A percentile compares a stretch with the other conserved stretches of the same genome.
Evolutionary conservation across 306 rosid genomes (phyloP).

Genomic region (Citrullus mucosospermus): DNA sequence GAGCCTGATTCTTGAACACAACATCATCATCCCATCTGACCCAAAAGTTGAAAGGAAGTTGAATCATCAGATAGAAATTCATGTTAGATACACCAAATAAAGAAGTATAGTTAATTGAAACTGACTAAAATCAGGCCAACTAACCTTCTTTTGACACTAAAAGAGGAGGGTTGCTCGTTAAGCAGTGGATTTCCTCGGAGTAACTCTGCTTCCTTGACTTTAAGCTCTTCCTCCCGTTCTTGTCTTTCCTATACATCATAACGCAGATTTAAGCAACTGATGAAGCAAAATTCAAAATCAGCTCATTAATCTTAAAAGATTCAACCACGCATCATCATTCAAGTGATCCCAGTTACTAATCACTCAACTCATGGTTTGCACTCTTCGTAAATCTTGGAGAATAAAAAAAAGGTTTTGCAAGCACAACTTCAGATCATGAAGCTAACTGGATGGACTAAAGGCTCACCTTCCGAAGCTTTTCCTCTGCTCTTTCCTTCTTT

Average conservation of each 20-base stretch:
- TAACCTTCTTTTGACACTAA: constrained; percentile 74
- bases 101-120: not conserved
- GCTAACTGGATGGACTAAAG: not conserved
- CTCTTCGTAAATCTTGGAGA: constrained; percentile 2
- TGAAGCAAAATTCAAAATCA: not conserved
- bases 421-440: not conserved
- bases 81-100: not conserved
- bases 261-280: not conserved
- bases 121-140: not conserved
- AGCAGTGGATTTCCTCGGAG: constrained; percentile 76
- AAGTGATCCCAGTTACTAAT: not conserved
- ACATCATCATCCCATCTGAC: constrained; percentile 85
- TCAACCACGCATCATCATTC: not conserved
- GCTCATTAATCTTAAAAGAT: not conserved
- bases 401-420: not conserved
- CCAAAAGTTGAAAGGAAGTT: not conserved
- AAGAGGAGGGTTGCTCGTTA: constrained; percentile 47
- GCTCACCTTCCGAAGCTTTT: constrained; percentile 71
- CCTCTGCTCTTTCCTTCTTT: constrained; percentile 93
- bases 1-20: constrained; percentile 88
- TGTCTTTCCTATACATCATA: constrained; percentile 43
- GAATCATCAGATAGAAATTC: not conserved
- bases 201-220: constrained; percentile 75
- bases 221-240: constrained; percentile 77
- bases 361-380: not conserved